Evolutionary conservation across 441 rosid species (phyloP), one percentile per base, ranked within the genome.

Genomic region (Croton laevigatus): DNA sequence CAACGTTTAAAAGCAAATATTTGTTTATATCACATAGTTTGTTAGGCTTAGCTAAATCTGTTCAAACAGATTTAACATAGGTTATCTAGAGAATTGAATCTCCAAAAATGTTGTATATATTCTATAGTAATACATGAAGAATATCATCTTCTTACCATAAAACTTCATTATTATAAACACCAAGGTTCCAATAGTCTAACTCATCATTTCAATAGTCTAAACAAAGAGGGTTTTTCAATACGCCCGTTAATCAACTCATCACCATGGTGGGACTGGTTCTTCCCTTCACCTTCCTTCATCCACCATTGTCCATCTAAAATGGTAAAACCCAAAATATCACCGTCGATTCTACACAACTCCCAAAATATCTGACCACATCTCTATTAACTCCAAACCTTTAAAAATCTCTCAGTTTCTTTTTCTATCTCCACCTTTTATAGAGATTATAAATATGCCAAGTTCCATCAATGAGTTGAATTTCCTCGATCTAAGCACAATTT

Each of bases 271-370:
- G 94, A 89, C 86, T 87, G 89, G 87, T 80, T 87, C 78, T 85
- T 85, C 87, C 91, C 91, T 60, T 85, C 91, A 4, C 86, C 81
- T 40, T 77, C 86, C 59, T 83, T 76, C 82, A 66, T 76, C 79
- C 83, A 75, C 65, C 27, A 71, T 11, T 57, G 48, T 12, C 61
- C 78, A 2, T 72, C 70, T 5, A 72, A 72, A 51, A 44, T 79
- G n/a, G n/a, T n/a, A n/a, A n/a, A n/a, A n/a, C 67, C 73, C 77
- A 4, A 78, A 65, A 53, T 61, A 69, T 74, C 78, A 73, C 13
- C 82, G 87, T 23, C 59, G 87, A 44, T 85, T 81, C 84, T 78
- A 81, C 71, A 66, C 81, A 1, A 64, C 54, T 34, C 55, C 87
- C 45, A 68, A 70, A 45, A 57, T 73, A 72, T 70, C 85, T 46